A percentile compares a stretch with the other conserved stretches of the same genome.
Conservation (phyloP, 768 basidiomycete species). For the Tephrocybe rancida region DNA sequence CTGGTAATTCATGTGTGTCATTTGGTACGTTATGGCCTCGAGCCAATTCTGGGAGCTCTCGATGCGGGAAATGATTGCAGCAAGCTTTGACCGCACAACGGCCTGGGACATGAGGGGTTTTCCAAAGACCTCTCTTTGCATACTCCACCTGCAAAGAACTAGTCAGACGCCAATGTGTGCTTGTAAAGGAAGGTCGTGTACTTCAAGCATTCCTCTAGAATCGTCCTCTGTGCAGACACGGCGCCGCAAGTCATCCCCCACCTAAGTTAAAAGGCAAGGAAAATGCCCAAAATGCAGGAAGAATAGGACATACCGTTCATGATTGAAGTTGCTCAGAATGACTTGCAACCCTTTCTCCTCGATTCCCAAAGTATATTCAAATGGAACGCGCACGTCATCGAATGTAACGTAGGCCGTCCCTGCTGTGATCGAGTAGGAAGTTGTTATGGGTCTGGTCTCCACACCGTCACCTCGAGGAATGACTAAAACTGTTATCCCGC, state of each 20-base stretch:
- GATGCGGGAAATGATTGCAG: slow-evolving; percentile 80
- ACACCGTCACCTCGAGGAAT: slow-evolving; percentile 53
- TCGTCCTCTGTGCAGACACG: slow-evolving; percentile 42
- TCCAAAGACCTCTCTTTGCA: slow-evolving; percentile 88
- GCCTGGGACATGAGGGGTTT: slow-evolving; percentile 81
- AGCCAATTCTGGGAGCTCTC: slow-evolving; percentile 71
- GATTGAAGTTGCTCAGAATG: slow-evolving; percentile 78
- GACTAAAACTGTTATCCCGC: slow-evolving; percentile 27
- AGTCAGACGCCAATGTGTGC: neutral
- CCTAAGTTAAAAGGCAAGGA: too few relatives aligned
- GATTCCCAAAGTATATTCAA: slow-evolving; percentile 66
- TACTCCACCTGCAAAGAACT: slow-evolving; percentile 60
- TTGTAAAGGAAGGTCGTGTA: slow-evolving; percentile 27
- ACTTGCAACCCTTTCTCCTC: slow-evolving; percentile 53
- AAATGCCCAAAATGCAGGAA: neutral
- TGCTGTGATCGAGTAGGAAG: slow-evolving; percentile 51
- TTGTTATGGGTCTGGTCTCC: slow-evolving; percentile 67
- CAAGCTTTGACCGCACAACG: slow-evolving; percentile 86
- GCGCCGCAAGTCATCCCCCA: slow-evolving; percentile 16
- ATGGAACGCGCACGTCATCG: slow-evolving; percentile 65
- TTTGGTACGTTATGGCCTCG: slow-evolving; percentile 84
- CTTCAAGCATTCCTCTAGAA: slow-evolving; percentile 85
- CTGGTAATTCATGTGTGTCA: slow-evolving; percentile 83
- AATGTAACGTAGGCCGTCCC: slow-evolving; percentile 63
- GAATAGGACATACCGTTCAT: slow-evolving; percentile 79